Percentiles rank a stretch among this genome's conserved stretches.
phyloP scores from a whole-genome alignment of 257 asterid species.

The Ilex asprella region DNA sequence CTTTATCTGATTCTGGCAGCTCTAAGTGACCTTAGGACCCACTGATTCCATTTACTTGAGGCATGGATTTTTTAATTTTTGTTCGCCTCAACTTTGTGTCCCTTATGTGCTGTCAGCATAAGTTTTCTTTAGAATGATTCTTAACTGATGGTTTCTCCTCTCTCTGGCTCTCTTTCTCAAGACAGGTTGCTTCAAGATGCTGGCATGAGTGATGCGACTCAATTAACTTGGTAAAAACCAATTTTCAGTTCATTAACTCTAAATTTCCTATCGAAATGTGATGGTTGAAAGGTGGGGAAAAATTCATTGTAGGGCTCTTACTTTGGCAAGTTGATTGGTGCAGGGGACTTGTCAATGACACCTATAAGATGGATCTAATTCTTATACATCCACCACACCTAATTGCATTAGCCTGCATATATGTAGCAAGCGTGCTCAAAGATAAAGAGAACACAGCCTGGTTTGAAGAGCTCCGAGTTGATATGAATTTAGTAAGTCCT shows the following conservation, averaged over 20 bases:
- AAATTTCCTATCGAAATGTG: not conserved
- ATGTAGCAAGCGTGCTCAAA: slow-evolving; percentile 76
- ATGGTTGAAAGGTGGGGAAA: not conserved
- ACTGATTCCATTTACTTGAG: too few relatives aligned
- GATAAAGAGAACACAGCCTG: slow-evolving; percentile 91
- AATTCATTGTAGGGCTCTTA: not conserved
- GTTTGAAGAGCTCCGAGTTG: slow-evolving; percentile 99
- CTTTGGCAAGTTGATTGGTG: slow-evolving; percentile 13
- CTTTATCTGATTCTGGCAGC: too few relatives aligned
- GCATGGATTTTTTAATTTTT: too few relatives aligned
- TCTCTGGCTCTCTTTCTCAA: not conserved
- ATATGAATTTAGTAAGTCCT: slow-evolving; percentile 78
- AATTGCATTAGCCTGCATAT: slow-evolving; percentile 83
- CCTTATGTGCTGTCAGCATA: too few relatives aligned
- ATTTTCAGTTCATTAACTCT: not conserved
- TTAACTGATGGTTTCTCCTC: not conserved
- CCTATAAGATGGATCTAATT: slow-evolving; percentile 92
- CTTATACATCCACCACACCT: slow-evolving; percentile 86
- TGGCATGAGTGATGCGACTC: slow-evolving; percentile 80
- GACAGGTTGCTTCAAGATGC: slow-evolving; percentile 91
- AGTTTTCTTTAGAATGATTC: too few relatives aligned
- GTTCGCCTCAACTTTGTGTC: too few relatives aligned
- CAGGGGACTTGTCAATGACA: slow-evolving; percentile 93
- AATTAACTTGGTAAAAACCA: slow-evolving; percentile 60
- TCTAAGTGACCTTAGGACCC: too few relatives aligned